phyloP scores from a whole-genome alignment of 2,329 filamentous ascomycete species.

The Capronia coronata region DNA sequence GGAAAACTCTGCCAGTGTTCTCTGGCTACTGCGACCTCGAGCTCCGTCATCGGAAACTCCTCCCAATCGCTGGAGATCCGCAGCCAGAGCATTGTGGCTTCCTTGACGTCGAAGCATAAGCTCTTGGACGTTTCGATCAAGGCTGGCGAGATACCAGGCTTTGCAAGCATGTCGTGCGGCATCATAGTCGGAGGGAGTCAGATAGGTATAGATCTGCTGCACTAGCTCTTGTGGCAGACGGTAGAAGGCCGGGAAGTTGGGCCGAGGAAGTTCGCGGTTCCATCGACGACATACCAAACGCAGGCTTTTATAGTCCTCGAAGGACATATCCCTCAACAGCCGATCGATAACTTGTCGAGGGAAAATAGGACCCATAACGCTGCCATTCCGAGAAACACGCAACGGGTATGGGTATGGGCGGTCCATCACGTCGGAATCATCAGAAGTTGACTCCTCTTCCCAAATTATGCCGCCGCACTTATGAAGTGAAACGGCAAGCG shows the following conservation, averaged over 20 bases:
- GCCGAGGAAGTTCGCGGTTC: slow-evolving; percentile 16
- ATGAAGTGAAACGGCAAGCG: neutral
- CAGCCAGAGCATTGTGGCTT: slow-evolving; percentile 34
- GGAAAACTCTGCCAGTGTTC: neutral
- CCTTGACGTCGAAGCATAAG: slow-evolving; percentile 52
- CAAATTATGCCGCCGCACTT: neutral
- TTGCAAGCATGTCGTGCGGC: slow-evolving; percentile 55
- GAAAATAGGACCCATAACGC: slow-evolving; percentile 3
- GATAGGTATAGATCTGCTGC: slow-evolving; percentile 41
- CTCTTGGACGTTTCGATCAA: slow-evolving; percentile 47
- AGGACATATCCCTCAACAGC: slow-evolving; percentile 17
- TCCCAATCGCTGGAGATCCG: slow-evolving; percentile 37
- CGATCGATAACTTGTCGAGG: slow-evolving; percentile 14
- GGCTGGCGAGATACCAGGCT: slow-evolving; percentile 53
- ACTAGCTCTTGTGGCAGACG: slow-evolving; percentile 44
- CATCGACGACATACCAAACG: slow-evolving; percentile 25
- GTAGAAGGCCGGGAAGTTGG: slow-evolving; percentile 17
- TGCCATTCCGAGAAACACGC: neutral
- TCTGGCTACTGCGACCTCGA: slow-evolving; percentile 1
- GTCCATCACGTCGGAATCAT: neutral
- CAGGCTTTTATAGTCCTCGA: slow-evolving; percentile 23
- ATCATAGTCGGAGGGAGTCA: slow-evolving; percentile 51
- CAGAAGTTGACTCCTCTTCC: neutral
- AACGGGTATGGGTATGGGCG: too few relatives aligned
- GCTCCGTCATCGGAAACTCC: slow-evolving; percentile 29